A percentile compares a stretch with the other conserved stretches of the same genome.
Conservation (phyloP, 495 filamentous ascomycete species). For the Trichocladium uniseriatum region DNA sequence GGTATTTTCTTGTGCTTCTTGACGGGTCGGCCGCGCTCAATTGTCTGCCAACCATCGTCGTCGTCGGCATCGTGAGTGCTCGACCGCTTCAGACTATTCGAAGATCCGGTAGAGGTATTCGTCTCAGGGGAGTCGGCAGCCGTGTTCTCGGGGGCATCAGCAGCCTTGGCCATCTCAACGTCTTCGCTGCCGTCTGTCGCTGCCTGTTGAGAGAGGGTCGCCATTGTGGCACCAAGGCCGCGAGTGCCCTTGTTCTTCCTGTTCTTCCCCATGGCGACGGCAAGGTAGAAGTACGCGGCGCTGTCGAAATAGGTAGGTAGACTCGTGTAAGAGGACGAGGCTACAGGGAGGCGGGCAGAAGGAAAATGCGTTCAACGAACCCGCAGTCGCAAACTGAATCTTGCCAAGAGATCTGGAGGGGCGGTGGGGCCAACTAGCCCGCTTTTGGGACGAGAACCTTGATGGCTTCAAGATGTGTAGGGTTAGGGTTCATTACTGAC, state of each 20-base stretch:
- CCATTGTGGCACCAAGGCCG: slow-evolving; percentile 6
- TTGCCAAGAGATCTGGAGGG: no score
- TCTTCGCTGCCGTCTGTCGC: background rate
- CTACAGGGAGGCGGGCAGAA: background rate
- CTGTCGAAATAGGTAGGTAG: background rate
- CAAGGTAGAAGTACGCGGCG: background rate
- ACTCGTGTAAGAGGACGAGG: background rate
- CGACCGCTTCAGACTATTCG: slow-evolving; percentile 30
- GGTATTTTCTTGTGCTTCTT: slow-evolving; percentile 55
- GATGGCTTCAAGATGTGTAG: no score
- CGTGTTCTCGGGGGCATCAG: background rate
- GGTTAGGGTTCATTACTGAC: no score
- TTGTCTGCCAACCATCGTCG: slow-evolving; percentile 42
- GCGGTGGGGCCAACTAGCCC: background rate
- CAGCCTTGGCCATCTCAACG: background rate
- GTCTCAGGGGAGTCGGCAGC: slow-evolving; percentile 9
- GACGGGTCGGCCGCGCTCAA: slow-evolving; percentile 36
- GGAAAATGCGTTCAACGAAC: no score
- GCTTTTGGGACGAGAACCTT: background rate
- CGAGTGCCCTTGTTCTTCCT: slow-evolving; percentile 17
- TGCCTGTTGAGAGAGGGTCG: background rate
- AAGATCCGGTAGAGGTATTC: slow-evolving; percentile 12
- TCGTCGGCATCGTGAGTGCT: slow-evolving; percentile 33
- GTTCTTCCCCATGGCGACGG: slow-evolving; percentile 20
- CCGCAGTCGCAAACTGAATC: no score